These are phyloP conservation scores for Exophiala sp. DNA, from an alignment of 2,329 filamentous ascomycete species.

Conservation along the genomic window DNA sequence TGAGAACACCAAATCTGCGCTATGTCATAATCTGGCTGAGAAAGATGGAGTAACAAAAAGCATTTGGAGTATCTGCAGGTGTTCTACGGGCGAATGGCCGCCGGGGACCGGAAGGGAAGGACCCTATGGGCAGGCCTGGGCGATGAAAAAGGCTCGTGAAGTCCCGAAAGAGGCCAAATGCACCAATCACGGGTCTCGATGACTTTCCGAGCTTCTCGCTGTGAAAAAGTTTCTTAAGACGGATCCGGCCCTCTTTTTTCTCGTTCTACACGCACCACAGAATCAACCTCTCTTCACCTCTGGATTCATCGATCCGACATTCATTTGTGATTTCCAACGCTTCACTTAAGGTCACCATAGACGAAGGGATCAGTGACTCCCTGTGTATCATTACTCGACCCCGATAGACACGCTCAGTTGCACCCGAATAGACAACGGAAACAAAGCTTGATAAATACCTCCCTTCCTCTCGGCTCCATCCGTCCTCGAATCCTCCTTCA, in stretches of 20 bases:
- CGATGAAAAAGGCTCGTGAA: slow-evolving; percentile 2
- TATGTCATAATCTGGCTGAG: slow-evolving; percentile 14
- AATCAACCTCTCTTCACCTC: neutral
- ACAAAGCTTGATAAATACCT: neutral
- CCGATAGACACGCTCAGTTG: too few relatives aligned
- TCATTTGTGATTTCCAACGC: neutral
- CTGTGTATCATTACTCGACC: neutral
- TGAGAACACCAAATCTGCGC: neutral
- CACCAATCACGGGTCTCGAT: neutral
- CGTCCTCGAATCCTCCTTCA: slow-evolving; percentile 32
- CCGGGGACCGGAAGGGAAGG: neutral
- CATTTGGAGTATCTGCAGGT: neutral
- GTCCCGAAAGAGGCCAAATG: neutral
- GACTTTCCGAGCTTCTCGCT: neutral
- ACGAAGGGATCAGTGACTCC: neutral
- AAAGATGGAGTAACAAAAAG: neutral
- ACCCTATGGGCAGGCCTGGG: neutral
- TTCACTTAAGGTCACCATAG: neutral
- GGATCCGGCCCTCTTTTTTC: too few relatives aligned
- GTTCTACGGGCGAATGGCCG: slow-evolving; percentile 13
- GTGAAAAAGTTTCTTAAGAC: too few relatives aligned
- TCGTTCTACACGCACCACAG: neutral
- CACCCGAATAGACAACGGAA: neutral
- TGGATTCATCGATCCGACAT: neutral
- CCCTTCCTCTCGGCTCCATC: slow-evolving; percentile 2